Conservation (phyloP, 2,329 filamentous ascomycete genomes). For the Colletotrichum sp. region DNA sequence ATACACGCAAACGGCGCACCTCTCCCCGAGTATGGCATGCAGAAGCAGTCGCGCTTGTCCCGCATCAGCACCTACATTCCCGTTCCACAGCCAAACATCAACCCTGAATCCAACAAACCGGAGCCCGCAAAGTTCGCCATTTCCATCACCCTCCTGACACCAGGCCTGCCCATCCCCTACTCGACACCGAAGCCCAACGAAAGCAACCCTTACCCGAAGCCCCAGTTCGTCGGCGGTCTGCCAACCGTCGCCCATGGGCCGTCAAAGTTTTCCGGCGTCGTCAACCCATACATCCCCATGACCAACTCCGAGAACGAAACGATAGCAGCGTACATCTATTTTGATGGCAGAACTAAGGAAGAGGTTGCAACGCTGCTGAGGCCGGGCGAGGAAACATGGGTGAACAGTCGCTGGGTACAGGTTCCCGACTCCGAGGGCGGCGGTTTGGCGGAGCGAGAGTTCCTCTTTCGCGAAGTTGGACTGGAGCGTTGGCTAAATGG, state of each 20-base stretch:
- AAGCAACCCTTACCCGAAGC: constrained; percentile 79
- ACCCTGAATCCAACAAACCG: constrained; percentile 68
- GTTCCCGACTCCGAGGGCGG: constrained; percentile 90
- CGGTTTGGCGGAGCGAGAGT: constrained; percentile 93
- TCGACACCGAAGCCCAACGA: constrained; percentile 83
- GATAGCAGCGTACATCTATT: constrained; percentile 98
- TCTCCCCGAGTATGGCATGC: constrained; percentile 90
- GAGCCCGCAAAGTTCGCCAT: constrained; percentile 97
- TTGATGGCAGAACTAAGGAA: constrained; percentile 93
- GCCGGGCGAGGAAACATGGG: constrained; percentile 97
- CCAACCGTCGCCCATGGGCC: constrained; percentile 57
- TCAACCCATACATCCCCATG: constrained; percentile 89
- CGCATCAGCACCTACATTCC: constrained; percentile 98
- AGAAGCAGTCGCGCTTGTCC: constrained; percentile 88
- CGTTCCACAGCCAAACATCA: constrained; percentile 84
- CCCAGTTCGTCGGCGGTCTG: constrained; percentile 79
- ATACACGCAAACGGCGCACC: constrained; percentile 85
- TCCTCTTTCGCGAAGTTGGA: constrained; percentile 95
- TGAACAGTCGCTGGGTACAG: constrained; percentile 97
- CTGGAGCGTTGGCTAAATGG: constrained; percentile 97
- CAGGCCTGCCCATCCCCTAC: constrained; percentile 88
- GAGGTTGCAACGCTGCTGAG: constrained; percentile 94
- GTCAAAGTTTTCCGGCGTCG: constrained; percentile 55
- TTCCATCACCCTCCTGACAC: constrained; percentile 93
- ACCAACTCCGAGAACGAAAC: constrained; percentile 95